Evolutionary conservation across 768 basidiomycete species (phyloP), one percentile per base, ranked within the genome.

Genomic region (Leccinum arenicola): DNA sequence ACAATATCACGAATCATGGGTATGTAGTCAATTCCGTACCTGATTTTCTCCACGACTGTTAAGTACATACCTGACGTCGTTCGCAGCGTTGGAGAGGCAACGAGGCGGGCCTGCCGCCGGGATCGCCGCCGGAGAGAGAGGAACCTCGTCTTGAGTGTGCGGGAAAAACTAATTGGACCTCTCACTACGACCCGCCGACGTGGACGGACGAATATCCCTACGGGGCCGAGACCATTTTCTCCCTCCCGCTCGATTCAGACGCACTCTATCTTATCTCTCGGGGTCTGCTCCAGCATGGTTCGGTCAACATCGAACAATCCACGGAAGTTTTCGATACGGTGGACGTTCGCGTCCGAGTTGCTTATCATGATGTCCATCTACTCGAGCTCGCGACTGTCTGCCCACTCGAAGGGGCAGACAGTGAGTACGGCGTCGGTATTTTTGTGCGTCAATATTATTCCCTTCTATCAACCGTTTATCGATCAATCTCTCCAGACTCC

Each of bases 401-500:
- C 50, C 65, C 47, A 48, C 58, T 73, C 52, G 65, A 70, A 52
- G 69, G 65, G 47, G 57, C 55, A 12, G 68, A 63, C 3, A 59
- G 55, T 9, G 65, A 68, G 25, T 31, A 71, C 47, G 74, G 75
- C 7, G 59, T 72, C 38, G 77, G 75, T 9, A 68, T 77, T 21
- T 69, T 76, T 45, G 76, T 77, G 56, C 40, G 70, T 70, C 3
- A 3, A 38, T 36, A 14, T 47, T 21, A 4, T 15, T 48, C 38
- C 31, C 29, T 50, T 17, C 10, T 12, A 40, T 45, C 40, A 1
- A 9, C n/a, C 21, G 5, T 14, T 50, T 15, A 17, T 49, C 48
- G 12, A 63, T 31, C 7, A 0, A 1, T 35, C 21, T 21, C n/a
- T 55, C n/a, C 21, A 80, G 79, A 78, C 78, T 1, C 74, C 74